Conservation (phyloP, 805 yeast genomes). For the Myxozyma lipomycoides region DNA sequence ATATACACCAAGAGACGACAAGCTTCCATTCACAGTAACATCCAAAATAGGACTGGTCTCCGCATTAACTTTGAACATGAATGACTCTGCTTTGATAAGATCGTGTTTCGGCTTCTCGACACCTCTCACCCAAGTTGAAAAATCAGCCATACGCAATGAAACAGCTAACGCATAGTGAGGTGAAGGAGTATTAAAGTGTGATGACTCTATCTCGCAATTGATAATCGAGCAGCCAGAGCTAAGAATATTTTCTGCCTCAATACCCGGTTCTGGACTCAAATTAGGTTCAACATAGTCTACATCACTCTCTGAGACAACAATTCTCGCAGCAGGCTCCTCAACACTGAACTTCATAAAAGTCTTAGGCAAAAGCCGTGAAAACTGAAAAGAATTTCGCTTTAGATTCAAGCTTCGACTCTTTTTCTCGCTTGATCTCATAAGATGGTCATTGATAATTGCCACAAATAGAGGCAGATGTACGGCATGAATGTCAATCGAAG, state of each 20-base stretch:
- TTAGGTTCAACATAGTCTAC: background rate
- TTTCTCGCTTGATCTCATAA: background rate
- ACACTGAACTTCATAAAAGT: constrained; percentile 33
- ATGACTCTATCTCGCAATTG: constrained; percentile 34
- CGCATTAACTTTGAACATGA: constrained; percentile 18
- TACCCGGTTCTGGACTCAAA: background rate
- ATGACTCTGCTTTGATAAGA: constrained; percentile 13
- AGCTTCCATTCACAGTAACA: constrained; percentile 17
- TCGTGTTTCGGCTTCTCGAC: constrained; percentile 9
- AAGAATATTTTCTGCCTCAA: constrained; percentile 28
- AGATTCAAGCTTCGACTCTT: background rate
- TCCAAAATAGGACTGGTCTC: constrained; percentile 24
- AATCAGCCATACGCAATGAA: constrained; percentile 30
- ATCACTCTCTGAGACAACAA: constrained; percentile 28
- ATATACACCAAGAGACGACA: constrained; percentile 16
- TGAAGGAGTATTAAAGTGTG: constrained; percentile 28
- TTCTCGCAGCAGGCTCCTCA: constrained; percentile 38
- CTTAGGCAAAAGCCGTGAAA: constrained; percentile 29
- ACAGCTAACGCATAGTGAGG: constrained; percentile 30
- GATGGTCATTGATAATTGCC: constrained; percentile 8
- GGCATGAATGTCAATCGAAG: constrained; percentile 40
- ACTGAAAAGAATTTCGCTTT: constrained; percentile 1
- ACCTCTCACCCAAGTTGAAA: constrained; percentile 18
- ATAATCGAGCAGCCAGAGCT: constrained; percentile 37
- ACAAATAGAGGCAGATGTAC: constrained; percentile 37